Evolutionary conservation across 371 early-diverging fungal genomes (phyloP), one percentile per base, ranked within the genome.

Genomic region (Lichtheimia ramosa): DNA sequence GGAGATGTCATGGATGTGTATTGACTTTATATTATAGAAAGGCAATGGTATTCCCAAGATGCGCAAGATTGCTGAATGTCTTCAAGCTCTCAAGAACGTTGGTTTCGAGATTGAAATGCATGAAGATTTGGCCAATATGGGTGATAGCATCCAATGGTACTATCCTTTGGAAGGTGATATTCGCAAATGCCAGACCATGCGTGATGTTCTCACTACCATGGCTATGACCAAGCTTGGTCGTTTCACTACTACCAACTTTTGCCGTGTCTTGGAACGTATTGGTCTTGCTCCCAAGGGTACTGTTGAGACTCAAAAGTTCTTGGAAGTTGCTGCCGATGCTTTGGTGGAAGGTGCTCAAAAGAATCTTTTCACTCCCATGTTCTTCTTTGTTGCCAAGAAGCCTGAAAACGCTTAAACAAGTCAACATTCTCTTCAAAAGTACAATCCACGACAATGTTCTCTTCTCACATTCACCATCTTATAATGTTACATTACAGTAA

Each of bases 361-460:
- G 60, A 82, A 87, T 54, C 73, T 96, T 54, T 95, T 95, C 62
- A 95, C 96, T 15, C 96, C 96, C 65, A 95, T 95, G 95, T 95
- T 89, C 82, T 87, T 91, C 77, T 92, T 95, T 69, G 88, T 92
- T 56, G 95, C 89, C 53, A 84, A 88, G 63, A 96, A 96, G 79
- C 96, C 96, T 28, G 60, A 59, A 20, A 43, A 46, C 51, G 52
- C 61, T 53, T 41, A 52, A 41, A 41, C n/a, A 41, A 40, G 28
- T 16, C 16, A 12, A 59, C 14, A 43, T 43, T 40, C 41, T 43
- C 21, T 51, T 18, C 27, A 39, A 24, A 18, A 20, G 24, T 51
- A 52, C 25, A 34, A 34, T 10, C 34, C 10, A 8, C 34, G 34
- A 34, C 34, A 34, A 8, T 5, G 0, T 34, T 28, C 8, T 34